Evolutionary conservation across 164 flowering plant genomes (phyloP), one percentile per base, ranked within the genome.

Genomic region (Aristolochia californica): DNA sequence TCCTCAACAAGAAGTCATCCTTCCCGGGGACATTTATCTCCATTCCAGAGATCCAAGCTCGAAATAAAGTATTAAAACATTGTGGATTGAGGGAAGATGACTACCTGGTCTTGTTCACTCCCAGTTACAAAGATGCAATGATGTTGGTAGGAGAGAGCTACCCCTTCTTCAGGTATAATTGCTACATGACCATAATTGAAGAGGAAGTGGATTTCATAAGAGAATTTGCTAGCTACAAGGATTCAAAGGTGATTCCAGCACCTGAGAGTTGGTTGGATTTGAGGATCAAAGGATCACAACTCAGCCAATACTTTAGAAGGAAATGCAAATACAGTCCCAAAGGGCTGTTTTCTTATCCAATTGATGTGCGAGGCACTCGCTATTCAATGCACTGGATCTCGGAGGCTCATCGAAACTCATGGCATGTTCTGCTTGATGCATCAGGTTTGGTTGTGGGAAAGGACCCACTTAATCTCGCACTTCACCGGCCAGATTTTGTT

Each of bases 371-470:
- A 54, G 89, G 83, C 24, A 78, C 71, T 3, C 75, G 83, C 10
- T 77, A 80, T 28, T 81, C 87, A 1, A 79, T 83, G 84, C 94
- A 86, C 56, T 86, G 94, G 94, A 71, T 86, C 57, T 86, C 94
- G 0, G 95, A 84, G 61, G 91, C 85, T 17, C 91, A 82, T 52
- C 56, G 91, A 54, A 82, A 80, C 62, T 74, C 81, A 14, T 82
- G 91, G 91, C 85, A 82, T 53, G 91, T 84, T 43, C 78, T 84
- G 34, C 77, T 82, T 16, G 95, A 87, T 66, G 86, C 90, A 10
- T 74, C 84, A 2, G 81, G 69, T 4, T 57, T 80, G 45, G 72
- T 77, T 15, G 76, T 69, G 0, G 90, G 86, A 15, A 60, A 80
- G 48, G 86, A 82, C 17, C 65, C 74, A 27, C 62, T 83, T 48